A percentile compares a stretch with the other conserved stretches of the same genome.
Evolutionary conservation across 2,329 filamentous ascomycete species (phyloP).

Genomic region (Epichloe festucae): DNA sequence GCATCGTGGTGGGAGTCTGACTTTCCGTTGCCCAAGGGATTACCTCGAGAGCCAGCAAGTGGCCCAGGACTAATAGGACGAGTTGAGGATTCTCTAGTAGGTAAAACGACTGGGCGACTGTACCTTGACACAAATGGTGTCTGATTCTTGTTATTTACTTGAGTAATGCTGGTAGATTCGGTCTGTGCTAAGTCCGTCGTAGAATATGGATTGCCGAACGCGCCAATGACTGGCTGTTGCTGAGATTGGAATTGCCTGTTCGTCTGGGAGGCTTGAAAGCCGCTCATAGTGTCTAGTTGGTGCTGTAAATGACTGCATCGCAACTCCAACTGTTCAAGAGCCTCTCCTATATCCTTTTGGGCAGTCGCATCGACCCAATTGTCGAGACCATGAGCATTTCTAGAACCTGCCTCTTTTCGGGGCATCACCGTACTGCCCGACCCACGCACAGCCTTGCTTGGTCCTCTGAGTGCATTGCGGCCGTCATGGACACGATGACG

Average conservation of each 20-base stretch:
- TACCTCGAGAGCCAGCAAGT: neutral
- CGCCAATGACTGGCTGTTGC: neutral
- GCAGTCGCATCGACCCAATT: neutral
- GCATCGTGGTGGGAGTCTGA: neutral
- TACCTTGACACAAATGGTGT: neutral
- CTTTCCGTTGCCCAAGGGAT: neutral
- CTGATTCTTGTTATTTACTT: neutral
- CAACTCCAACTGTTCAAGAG: constrained; percentile 4
- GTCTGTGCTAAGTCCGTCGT: neutral
- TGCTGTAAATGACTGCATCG: neutral
- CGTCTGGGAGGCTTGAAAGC: neutral
- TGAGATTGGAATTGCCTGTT: neutral
- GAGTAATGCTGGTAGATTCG: neutral
- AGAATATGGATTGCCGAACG: neutral
- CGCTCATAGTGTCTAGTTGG: constrained; percentile 1
- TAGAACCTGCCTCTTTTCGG: neutral
- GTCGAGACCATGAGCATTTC: neutral
- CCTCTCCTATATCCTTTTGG: constrained; percentile 1
- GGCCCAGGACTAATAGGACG: neutral
- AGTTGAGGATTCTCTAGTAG: neutral
- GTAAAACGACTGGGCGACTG: neutral
- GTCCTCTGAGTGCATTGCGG: too few species aligned
- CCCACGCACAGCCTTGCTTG: neutral
- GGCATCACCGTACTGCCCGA: neutral
- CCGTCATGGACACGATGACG: neutral